Percentiles rank a stretch among this genome's conserved stretches.
These are phyloP conservation scores for Colletotrichum sp. DNA, from an alignment of 2,329 filamentous ascomycete genomes.

Conservation along the genomic window DNA sequence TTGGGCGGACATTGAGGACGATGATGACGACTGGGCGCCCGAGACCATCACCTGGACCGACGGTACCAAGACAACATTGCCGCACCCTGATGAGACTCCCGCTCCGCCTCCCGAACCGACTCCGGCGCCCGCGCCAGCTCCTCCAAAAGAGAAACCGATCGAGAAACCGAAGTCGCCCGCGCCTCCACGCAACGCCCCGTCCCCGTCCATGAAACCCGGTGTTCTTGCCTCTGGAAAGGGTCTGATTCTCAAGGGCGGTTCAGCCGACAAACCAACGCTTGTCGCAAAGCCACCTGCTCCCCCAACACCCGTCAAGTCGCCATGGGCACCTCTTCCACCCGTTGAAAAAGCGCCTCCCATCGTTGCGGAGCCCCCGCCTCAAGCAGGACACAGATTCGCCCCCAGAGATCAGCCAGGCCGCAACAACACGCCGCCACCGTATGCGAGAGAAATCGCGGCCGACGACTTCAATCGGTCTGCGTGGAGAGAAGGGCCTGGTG, in stretches of 20 bases:
- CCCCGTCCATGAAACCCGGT: conserved; percentile 48
- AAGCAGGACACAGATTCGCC: conserved; percentile 28
- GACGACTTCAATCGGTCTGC: conserved; percentile 89
- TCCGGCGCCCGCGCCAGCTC: conserved; percentile 30
- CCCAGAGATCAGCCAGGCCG: conserved; percentile 47
- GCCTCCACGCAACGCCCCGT: conserved; percentile 32
- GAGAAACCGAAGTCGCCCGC: conserved; percentile 54
- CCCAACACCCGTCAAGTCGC: conserved; percentile 80
- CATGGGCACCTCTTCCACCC: conserved; percentile 87
- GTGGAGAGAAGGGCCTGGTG: conserved; percentile 74
- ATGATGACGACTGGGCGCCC: conserved; percentile 86
- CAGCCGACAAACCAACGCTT: conserved; percentile 73
- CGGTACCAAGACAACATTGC: conserved; percentile 80
- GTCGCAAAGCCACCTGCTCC: conserved; percentile 74
- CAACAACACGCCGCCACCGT: conserved; percentile 51
- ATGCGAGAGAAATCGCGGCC: conserved; percentile 84
- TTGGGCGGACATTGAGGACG: conserved; percentile 90
- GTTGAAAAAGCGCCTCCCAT: conserved; percentile 81
- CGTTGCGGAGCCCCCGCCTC: conserved; percentile 58
- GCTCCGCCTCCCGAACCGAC: conserved; percentile 30
- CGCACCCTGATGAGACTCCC: conserved; percentile 61
- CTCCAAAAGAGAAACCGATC: conserved; percentile 30
- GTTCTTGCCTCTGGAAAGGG: conserved; percentile 62
- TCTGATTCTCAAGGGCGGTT: conserved; percentile 67
- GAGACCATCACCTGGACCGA: conserved; percentile 89